These are phyloP conservation scores for Pulveroboletus sp. DNA, from an alignment of 768 basidiomycete genomes.

Conservation along the genomic window DNA sequence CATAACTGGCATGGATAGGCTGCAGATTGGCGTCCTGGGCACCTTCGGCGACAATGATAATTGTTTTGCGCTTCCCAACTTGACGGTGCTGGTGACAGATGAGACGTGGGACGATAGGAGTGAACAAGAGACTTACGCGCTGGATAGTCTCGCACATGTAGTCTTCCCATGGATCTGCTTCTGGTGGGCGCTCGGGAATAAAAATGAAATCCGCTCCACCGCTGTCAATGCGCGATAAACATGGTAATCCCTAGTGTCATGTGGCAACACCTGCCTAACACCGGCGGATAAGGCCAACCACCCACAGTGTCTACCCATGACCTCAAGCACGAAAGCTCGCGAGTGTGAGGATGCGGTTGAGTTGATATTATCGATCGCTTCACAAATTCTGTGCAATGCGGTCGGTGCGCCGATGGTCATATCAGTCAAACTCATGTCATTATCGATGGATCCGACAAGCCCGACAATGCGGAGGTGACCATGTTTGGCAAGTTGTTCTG, in stretches of 20 bases:
- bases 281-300: slow-evolving; percentile 95
- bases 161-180: slow-evolving; percentile 77
- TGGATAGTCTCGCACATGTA: slow-evolving; percentile 85
- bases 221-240: slow-evolving; percentile 34
- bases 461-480: slow-evolving; percentile 92
- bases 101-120: neutral
- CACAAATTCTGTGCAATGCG: slow-evolving; percentile 93
- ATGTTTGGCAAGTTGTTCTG: slow-evolving; percentile 64
- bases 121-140: slow-evolving; percentile 46
- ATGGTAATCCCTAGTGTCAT: neutral
- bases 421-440: slow-evolving; percentile 98
- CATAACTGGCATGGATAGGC: slow-evolving; percentile 86
- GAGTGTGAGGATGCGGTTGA: slow-evolving; percentile 96
- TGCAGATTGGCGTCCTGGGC: slow-evolving; percentile 84
- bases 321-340: slow-evolving; percentile 95
- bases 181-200: slow-evolving; percentile 91
- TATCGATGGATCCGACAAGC: slow-evolving; percentile 98
- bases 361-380: slow-evolving; percentile 96
- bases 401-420: slow-evolving; percentile 96
- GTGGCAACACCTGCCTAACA: slow-evolving; percentile 56
- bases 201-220: slow-evolving; percentile 96
- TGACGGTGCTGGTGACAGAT: slow-evolving; percentile 65
- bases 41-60: slow-evolving; percentile 97
- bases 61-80: slow-evolving; percentile 94
- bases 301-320: slow-evolving; percentile 99